Evolutionary conservation across 768 basidiomycete genomes (phyloP).

Genomic region (Boletus pseudo-olivaceus): DNA sequence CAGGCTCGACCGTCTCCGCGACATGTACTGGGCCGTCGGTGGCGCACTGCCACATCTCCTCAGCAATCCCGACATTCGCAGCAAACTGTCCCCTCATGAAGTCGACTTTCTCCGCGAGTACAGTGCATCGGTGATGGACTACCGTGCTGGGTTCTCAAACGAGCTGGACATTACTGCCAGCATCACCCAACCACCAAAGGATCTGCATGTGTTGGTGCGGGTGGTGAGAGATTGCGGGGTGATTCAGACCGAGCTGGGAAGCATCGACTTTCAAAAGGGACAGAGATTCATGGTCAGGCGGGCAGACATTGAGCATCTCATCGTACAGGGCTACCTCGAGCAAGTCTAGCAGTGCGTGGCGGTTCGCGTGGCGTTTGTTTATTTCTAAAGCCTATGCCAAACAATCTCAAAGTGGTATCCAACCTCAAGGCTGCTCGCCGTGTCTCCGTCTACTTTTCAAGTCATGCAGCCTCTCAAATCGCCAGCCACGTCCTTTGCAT

Average conservation of each 20-base stretch:
- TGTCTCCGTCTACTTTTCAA: neutral
- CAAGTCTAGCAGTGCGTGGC: constrained; percentile 49
- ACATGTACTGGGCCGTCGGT: constrained; percentile 87
- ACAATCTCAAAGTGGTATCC: constrained; percentile 9
- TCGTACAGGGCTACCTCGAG: constrained; percentile 91
- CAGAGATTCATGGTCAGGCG: constrained; percentile 86
- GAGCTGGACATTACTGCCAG: constrained; percentile 86
- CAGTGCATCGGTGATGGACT: constrained; percentile 75
- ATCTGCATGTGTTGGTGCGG: constrained; percentile 82
- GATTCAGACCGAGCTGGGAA: constrained; percentile 89
- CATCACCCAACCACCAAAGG: constrained; percentile 81
- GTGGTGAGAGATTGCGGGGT: constrained; percentile 88
- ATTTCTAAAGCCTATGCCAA: constrained; percentile 23
- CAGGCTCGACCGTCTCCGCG: constrained; percentile 76
- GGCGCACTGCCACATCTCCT: constrained; percentile 86
- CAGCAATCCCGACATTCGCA: constrained; percentile 59
- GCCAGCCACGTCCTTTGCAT: neutral
- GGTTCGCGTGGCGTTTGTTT: constrained; percentile 13
- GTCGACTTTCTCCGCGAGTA: constrained; percentile 85
- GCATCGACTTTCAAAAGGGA: constrained; percentile 86
- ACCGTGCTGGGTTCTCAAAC: constrained; percentile 78
- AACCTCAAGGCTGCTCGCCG: neutral
- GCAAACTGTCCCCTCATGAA: constrained; percentile 74
- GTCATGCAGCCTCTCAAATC: constrained; percentile 12
- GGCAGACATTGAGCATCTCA: constrained; percentile 89